These are phyloP conservation scores for Gymnopilus dilepis DNA, from an alignment of 768 basidiomycete genomes.

Conservation along the genomic window DNA sequence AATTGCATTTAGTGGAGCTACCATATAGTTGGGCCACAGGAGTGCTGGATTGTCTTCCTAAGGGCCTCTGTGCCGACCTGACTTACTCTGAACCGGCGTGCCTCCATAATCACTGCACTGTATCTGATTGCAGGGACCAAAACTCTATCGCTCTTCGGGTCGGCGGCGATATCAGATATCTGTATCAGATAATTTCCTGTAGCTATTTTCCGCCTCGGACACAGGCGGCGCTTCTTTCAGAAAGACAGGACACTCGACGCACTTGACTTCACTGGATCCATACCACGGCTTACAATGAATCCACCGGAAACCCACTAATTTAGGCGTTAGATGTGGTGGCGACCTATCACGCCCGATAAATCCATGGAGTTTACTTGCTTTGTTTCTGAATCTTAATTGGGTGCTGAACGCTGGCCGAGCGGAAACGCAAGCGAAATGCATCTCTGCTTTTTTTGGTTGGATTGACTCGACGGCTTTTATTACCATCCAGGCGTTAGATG, in stretches of 20 bases:
- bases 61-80: neutral
- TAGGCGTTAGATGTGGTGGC: neutral
- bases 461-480: neutral
- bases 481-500: neutral
- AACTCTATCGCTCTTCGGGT: neutral
- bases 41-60: too few relatives aligned
- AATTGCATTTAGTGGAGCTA: too few relatives aligned
- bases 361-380: neutral
- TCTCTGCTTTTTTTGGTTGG: too few relatives aligned
- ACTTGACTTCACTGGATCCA: too few relatives aligned
- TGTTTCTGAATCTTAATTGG: neutral
- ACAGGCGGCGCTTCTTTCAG: neutral
- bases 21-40: too few relatives aligned
- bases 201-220: neutral
- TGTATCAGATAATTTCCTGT: neutral
- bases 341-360: neutral
- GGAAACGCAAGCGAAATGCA: too few relatives aligned
- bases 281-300: neutral
- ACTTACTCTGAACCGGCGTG: conserved; percentile 1
- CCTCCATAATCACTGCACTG: neutral
- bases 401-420: too few relatives aligned
- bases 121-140: too few relatives aligned
- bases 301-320: neutral
- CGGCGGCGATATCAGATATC: neutral
- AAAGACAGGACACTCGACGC: neutral